Evolutionary conservation across 1,139 yeast species (phyloP).

Genomic region (Protomyces inouyei): DNA sequence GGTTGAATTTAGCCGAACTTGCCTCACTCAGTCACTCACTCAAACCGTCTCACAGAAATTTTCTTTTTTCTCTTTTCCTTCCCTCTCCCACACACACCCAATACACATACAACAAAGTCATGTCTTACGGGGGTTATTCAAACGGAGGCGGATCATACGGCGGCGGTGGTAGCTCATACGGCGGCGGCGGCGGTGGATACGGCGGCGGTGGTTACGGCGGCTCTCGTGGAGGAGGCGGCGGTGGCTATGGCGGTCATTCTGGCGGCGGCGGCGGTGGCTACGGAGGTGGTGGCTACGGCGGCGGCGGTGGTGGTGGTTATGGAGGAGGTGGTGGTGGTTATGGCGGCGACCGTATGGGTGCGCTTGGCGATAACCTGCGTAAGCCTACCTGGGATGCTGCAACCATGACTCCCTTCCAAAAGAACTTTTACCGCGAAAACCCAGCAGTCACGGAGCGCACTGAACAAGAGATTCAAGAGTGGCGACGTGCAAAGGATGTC

Average conservation of each 20-base stretch:
- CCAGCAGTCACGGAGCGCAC: constrained; percentile 70
- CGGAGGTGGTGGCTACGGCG: constrained; percentile 35
- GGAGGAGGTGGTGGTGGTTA: constrained; percentile 41
- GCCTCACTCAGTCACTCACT: too few relatives aligned
- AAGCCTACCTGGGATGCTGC: constrained; percentile 73
- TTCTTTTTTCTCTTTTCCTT: background rate
- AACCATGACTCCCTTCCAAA: constrained; percentile 81
- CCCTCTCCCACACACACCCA: background rate
- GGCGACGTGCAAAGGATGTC: constrained; percentile 84
- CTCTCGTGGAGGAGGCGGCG: constrained; percentile 8
- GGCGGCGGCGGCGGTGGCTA: constrained; percentile 39
- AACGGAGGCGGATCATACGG: constrained; percentile 34
- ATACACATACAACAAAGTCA: background rate
- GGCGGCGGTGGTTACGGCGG: constrained; percentile 34
- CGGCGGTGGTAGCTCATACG: constrained; percentile 31
- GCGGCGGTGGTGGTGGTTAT: constrained; percentile 11
- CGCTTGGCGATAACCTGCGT: constrained; percentile 54
- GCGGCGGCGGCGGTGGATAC: constrained; percentile 38
- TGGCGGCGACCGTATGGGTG: constrained; percentile 45
- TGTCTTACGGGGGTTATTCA: constrained; percentile 26
- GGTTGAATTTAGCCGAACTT: too few relatives aligned
- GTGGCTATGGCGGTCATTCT: constrained; percentile 15
- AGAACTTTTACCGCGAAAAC: constrained; percentile 87
- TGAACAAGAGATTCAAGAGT: constrained; percentile 62
- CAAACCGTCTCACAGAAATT: background rate